Evolutionary conservation across 2,329 filamentous ascomycete species (phyloP), one percentile per base, ranked within the genome.

Genomic region (Fusarium xylarioides): DNA sequence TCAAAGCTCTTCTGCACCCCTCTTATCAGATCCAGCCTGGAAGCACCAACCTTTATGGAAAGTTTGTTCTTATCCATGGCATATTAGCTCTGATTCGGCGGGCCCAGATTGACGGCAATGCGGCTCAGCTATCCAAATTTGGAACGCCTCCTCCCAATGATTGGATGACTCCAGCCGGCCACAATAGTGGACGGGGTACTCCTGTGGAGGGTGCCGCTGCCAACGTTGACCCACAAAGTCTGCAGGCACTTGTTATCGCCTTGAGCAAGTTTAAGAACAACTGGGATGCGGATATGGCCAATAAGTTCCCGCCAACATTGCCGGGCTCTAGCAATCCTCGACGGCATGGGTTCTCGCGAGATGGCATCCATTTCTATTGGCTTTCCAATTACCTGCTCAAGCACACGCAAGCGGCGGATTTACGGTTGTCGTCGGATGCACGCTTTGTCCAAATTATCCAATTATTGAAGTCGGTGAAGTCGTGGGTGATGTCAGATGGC

Each of bases 281-380:
- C 68, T 94, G 92, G 92, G 92, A 94, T 78, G 82, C 85, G 64
- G 92, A 94, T 75, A 91, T 93, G 84, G 84, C 86, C 18, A 82
- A 87, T 42, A 92, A 94, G 77, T 94, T 93, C 69, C 89, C 90
- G 11, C 88, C 81, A 7, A 76, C 79, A 10, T 82, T 82, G 21
- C 78, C 83, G 11, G 83, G 82, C n/a, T 78, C 83, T 11, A 84
- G 84, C n/a, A 87, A 87, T 61, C 84, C 84, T 55, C 85, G 86
- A 53, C 89, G 91, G 21, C 87, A 91, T 72, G 92, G 92, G 1
- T 93, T 93, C 80, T 93, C 90, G 60, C 84, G 91, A 55, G 92
- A 94, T 75, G 91, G 88, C 4, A 88, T 93, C 19, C 91, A 93
- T 76, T 94, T 91, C 79, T 94, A 91, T 82, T 94, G 90, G 86